phyloP scores from a whole-genome alignment of 371 early-diverging fungal genomes.

The Conidiobolus coronatus region DNA sequence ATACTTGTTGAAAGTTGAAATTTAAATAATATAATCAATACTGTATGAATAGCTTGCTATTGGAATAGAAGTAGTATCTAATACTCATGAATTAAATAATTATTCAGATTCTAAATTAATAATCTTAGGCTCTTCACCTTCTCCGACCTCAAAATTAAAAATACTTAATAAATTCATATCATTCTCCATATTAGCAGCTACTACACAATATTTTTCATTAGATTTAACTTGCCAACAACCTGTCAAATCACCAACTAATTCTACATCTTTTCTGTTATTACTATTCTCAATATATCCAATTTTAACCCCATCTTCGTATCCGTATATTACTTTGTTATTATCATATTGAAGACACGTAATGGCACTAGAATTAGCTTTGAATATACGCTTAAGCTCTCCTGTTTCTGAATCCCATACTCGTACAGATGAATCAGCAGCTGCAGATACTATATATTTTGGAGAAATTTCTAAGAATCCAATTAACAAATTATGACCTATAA shows the following conservation, averaged over 20 bases:
- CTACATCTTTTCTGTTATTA: slow-evolving; percentile 25
- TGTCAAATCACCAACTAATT: slow-evolving; percentile 38
- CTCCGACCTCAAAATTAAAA: slow-evolving; percentile 13
- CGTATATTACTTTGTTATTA: slow-evolving; percentile 65
- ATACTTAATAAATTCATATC: slow-evolving; percentile 23
- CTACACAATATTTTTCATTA: slow-evolving; percentile 64
- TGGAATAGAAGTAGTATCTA: no score
- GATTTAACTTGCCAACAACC: slow-evolving; percentile 88
- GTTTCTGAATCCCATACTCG: slow-evolving; percentile 77
- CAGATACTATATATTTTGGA: slow-evolving; percentile 63
- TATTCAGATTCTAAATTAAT: no score
- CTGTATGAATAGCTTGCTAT: no score
- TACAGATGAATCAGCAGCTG: slow-evolving; percentile 89
- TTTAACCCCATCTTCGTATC: slow-evolving; percentile 82
- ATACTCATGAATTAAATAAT: no score
- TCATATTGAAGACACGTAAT: slow-evolving; percentile 94
- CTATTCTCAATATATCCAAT: slow-evolving; percentile 82
- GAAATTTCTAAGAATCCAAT: slow-evolving; percentile 80
- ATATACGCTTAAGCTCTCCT: slow-evolving; percentile 35
- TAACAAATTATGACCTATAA: slow-evolving; percentile 64
- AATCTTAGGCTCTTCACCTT: no score
- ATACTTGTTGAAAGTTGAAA: no score
- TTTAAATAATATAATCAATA: no score
- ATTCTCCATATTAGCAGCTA: slow-evolving; percentile 55
- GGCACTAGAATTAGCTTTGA: slow-evolving; percentile 51